Evolutionary conservation across 2,329 filamentous ascomycete genomes (phyloP).

Genomic region (Fusarium coffeatum): DNA sequence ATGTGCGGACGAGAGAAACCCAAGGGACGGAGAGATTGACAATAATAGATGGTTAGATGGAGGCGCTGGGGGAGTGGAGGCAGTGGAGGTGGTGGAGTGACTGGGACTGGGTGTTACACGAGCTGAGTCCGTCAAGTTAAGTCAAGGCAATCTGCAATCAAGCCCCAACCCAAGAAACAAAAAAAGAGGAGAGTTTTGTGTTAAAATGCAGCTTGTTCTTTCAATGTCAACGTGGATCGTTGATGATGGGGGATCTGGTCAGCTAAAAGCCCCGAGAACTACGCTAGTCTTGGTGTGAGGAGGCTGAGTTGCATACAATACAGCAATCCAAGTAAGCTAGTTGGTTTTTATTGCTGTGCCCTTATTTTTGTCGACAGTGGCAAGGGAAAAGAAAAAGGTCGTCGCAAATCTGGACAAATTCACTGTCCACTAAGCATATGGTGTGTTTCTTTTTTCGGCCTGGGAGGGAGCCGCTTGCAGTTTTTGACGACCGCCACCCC

Average conservation of each 20-base stretch:
- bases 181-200: constrained; percentile 33
- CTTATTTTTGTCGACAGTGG: constrained; percentile 32
- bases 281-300: constrained; percentile 32
- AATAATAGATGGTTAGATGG: constrained; percentile 19
- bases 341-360: constrained; percentile 12
- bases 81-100: constrained; percentile 33
- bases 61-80: constrained; percentile 32
- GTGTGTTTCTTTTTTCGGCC: constrained; percentile 42
- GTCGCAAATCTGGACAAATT: constrained; percentile 30
- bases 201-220: constrained; percentile 26
- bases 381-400: constrained; percentile 15
- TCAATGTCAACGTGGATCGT: neutral
- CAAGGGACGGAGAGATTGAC: constrained; percentile 26
- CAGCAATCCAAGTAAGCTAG: constrained; percentile 5
- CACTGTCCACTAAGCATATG: constrained; percentile 4
- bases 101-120: constrained; percentile 33
- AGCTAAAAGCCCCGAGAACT: constrained; percentile 32
- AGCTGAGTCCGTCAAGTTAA: constrained; percentile 36
- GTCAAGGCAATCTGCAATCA: constrained; percentile 5
- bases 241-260: constrained; percentile 22
- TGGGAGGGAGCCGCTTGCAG: constrained; percentile 39
- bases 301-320: constrained; percentile 37
- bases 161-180: constrained; percentile 8
- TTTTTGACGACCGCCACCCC: constrained; percentile 40
- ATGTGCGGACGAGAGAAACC: constrained; percentile 29